Evolutionary conservation across 805 yeast genomes (phyloP).

Genomic region (Maudiozyma serrabonitensis): DNA sequence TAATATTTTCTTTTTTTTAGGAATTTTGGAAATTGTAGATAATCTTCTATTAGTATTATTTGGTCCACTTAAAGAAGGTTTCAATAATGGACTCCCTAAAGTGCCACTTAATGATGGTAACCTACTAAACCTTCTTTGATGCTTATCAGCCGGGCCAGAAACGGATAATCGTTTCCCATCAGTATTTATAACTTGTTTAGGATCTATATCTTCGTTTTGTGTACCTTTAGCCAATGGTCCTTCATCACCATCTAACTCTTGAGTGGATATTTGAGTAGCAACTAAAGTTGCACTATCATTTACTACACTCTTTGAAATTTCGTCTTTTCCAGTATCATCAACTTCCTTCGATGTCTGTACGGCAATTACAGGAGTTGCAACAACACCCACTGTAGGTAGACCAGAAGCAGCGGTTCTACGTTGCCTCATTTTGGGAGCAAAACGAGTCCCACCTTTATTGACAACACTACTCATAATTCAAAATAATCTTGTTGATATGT

Average conservation of each 20-base stretch:
- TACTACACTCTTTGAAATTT: not conserved
- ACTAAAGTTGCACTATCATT: not conserved
- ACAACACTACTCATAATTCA: constrained; percentile 29
- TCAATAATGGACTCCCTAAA: constrained; percentile 28
- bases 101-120: constrained; percentile 31
- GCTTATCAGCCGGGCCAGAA: not conserved
- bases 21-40: constrained; percentile 15
- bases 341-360: not conserved
- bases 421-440: constrained; percentile 48
- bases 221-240: not conserved
- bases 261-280: constrained; percentile 4
- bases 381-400: not conserved
- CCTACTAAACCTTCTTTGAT: constrained; percentile 28
- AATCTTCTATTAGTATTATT: constrained; percentile 10
- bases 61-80: constrained; percentile 6
- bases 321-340: not conserved
- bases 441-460: constrained; percentile 49
- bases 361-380: not conserved
- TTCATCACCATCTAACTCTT: constrained; percentile 1
- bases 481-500: not conserved
- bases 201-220: not conserved
- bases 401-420: constrained; percentile 30
- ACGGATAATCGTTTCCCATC: constrained; percentile 5
- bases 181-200: constrained; percentile 7
- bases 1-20: constrained; percentile 14